Conservation (phyloP, 2,329 filamentous ascomycete species). For the Corynespora cassiicola region DNA sequence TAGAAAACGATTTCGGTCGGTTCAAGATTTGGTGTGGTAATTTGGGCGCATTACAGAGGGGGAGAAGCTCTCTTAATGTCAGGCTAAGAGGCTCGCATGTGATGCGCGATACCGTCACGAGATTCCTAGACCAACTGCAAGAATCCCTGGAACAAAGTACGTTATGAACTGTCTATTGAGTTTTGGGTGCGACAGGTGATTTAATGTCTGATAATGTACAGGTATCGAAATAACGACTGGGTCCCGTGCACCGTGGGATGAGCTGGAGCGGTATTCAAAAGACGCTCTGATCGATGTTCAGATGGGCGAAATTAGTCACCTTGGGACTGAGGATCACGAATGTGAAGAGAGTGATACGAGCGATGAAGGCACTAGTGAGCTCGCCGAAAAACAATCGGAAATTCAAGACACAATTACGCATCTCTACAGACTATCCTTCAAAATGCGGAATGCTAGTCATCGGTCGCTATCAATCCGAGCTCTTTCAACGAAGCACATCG, state of each 20-base stretch:
- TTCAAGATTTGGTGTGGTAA: constrained; percentile 6
- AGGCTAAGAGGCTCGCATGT: constrained; percentile 1
- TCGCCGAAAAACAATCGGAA: neutral
- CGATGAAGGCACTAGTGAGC: constrained; percentile 1
- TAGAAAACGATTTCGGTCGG: constrained; percentile 1
- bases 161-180: constrained; percentile 1
- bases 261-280: neutral
- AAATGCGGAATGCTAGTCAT: constrained; percentile 4
- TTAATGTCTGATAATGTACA: neutral
- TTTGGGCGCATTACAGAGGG: constrained; percentile 5
- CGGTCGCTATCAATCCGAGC: constrained; percentile 4
- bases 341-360: constrained; percentile 2
- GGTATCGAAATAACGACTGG: constrained; percentile 1
- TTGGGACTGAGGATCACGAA: constrained; percentile 2
- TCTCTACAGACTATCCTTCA: constrained; percentile 10
- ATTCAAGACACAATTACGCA: constrained; percentile 3
- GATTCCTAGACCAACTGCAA: neutral
- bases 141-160: constrained; percentile 2
- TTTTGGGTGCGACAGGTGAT: neutral
- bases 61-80: neutral
- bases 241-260: neutral
- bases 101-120: neutral
- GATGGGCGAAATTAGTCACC: neutral
- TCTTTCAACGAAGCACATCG: neutral
- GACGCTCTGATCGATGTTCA: neutral